Percentiles rank a stretch among this genome's conserved stretches.
phyloP scores from a whole-genome alignment of 352 stramenopile species.

The Pythium graminicola region DNA sequence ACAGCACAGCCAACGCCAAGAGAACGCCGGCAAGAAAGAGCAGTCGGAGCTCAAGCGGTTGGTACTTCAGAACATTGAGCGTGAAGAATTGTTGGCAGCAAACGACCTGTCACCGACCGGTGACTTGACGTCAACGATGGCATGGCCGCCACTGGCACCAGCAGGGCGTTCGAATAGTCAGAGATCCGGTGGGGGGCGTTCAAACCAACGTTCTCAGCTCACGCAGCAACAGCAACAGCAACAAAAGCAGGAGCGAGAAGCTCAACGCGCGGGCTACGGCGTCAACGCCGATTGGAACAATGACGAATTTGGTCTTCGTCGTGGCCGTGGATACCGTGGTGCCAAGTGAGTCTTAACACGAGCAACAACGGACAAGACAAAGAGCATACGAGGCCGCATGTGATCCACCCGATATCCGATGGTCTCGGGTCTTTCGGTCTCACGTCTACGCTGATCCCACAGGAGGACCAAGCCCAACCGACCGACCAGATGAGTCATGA shows the following conservation, averaged over 20 bases:
- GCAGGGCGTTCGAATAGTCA: neutral
- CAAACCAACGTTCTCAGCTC: slow-evolving; percentile 2
- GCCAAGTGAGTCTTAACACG: slow-evolving; percentile 18
- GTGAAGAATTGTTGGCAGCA: slow-evolving; percentile 65
- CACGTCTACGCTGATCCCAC: no score
- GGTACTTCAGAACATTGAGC: slow-evolving; percentile 82
- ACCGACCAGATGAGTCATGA: no score
- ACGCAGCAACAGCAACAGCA: slow-evolving; percentile 21
- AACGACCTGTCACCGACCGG: slow-evolving; percentile 15
- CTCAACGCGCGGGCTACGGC: slow-evolving; percentile 47
- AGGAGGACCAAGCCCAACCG: no score
- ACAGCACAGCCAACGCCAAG: slow-evolving; percentile 82
- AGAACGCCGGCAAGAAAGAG: slow-evolving; percentile 80
- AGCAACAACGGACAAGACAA: no score
- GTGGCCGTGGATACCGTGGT: slow-evolving; percentile 58
- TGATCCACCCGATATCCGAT: no score
- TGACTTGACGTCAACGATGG: slow-evolving; percentile 12
- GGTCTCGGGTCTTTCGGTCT: no score
- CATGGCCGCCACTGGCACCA: slow-evolving; percentile 6
- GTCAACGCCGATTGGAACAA: slow-evolving; percentile 78
- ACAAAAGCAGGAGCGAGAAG: slow-evolving; percentile 24
- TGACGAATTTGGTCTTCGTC: slow-evolving; percentile 69
- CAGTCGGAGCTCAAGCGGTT: slow-evolving; percentile 84
- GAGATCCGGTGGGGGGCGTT: neutral
- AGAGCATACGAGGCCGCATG: neutral